Conservation (phyloP, 2,329 filamentous ascomycete genomes). For the Venturiaceae sp. region DNA sequence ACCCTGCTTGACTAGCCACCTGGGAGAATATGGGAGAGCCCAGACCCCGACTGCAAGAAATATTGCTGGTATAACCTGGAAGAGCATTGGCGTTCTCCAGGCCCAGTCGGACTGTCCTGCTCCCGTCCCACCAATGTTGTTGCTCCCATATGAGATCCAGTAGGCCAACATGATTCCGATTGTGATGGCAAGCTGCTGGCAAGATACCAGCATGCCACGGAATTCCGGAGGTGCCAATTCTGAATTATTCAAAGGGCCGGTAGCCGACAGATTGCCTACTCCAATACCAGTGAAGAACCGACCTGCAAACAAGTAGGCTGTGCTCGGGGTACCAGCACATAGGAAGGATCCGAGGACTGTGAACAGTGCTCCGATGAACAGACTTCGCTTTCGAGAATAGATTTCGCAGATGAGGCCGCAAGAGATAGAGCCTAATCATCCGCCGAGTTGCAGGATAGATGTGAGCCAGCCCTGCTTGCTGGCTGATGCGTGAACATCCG, state of each 20-base stretch:
- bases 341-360: conserved; percentile 63
- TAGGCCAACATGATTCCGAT: conserved; percentile 56
- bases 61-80: conserved; percentile 60
- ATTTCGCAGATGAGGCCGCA: conserved; percentile 62
- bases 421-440: conserved; percentile 63
- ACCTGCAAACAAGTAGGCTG: conserved; percentile 53
- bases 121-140: conserved; percentile 46
- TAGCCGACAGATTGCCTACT: conserved; percentile 58
- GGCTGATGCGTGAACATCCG: too few species aligned
- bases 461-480: too few species aligned
- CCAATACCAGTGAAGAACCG: conserved; percentile 65
- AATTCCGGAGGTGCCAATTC: conserved; percentile 48
- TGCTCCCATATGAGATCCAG: conserved; percentile 37
- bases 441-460: too few species aligned
- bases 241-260: conserved; percentile 45
- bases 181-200: conserved; percentile 55
- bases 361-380: conserved; percentile 54
- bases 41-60: conserved; percentile 61
- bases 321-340: conserved; percentile 50
- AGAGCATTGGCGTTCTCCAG: conserved; percentile 63
- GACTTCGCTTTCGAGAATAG: conserved; percentile 57
- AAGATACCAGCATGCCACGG: conserved; percentile 54
- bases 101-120: conserved; percentile 52
- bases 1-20: conserved; percentile 63
- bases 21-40: conserved; percentile 71